Conservation (phyloP, 106 monocot genomes). For the Ottelia alismoides region DNA sequence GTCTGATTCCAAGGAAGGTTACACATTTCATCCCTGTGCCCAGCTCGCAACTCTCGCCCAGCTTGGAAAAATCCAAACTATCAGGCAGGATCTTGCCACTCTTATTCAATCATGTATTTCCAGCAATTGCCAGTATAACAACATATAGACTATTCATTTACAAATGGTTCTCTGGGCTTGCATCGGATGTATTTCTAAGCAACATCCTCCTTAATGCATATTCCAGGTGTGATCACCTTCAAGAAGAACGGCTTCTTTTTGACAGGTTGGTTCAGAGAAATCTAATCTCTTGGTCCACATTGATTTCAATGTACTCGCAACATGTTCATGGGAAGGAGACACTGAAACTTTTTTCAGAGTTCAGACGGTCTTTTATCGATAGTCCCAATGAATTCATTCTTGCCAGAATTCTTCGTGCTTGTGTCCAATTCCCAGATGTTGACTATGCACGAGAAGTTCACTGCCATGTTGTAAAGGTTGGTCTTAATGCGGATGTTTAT, state of each 20-base stretch:
- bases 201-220: slow-evolving; percentile 58
- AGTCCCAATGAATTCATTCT: slow-evolving; percentile 63
- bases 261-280: slow-evolving; percentile 64
- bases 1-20: too few relatives aligned
- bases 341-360: slow-evolving; percentile 25
- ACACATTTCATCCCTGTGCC: too few relatives aligned
- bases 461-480: slow-evolving; percentile 8
- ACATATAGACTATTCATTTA: slow-evolving; percentile 32
- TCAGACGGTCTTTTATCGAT: slow-evolving; percentile 17
- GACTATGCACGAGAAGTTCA: slow-evolving; percentile 32
- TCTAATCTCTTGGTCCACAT: slow-evolving; percentile 58
- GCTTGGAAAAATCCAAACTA: too few relatives aligned
- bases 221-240: slow-evolving; percentile 21
- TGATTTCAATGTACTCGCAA: slow-evolving; percentile 52
- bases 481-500: slow-evolving; percentile 12
- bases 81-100: slow-evolving; percentile 8
- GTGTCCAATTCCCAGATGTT: slow-evolving; percentile 18
- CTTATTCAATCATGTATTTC: slow-evolving; percentile 45
- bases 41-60: too few relatives aligned
- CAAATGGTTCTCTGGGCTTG: slow-evolving; percentile 27
- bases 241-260: slow-evolving; percentile 35
- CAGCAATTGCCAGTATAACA: slow-evolving; percentile 7
- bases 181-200: slow-evolving; percentile 33
- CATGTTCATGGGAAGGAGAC: slow-evolving; percentile 21
- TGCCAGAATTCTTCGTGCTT: slow-evolving; percentile 59